phyloP scores from a whole-genome alignment of 768 basidiomycete genomes.

The Lepiota brunneoincarnata region DNA sequence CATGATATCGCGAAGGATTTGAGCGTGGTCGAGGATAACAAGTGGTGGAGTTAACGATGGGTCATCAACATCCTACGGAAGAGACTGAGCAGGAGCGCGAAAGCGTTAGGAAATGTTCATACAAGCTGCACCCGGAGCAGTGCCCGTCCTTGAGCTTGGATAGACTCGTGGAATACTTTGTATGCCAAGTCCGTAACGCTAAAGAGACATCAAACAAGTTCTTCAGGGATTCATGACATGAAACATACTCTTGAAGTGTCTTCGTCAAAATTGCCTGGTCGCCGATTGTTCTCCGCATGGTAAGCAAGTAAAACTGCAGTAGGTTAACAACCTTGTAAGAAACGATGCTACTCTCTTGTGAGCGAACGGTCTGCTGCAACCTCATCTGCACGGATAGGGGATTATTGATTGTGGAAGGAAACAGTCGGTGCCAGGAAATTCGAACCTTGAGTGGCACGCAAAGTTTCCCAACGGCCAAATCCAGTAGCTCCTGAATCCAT shows the following conservation, averaged over 20 bases:
- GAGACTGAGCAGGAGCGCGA: slow-evolving; percentile 10
- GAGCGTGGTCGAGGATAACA: slow-evolving; percentile 76
- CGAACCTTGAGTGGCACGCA: slow-evolving; percentile 85
- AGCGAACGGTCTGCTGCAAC: slow-evolving; percentile 90
- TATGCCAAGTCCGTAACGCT: slow-evolving; percentile 84
- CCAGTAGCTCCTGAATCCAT: slow-evolving; percentile 78
- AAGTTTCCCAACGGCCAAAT: slow-evolving; percentile 77
- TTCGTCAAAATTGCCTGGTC: slow-evolving; percentile 73
- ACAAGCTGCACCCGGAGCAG: slow-evolving; percentile 54
- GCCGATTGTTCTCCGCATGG: slow-evolving; percentile 92
- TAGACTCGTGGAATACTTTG: slow-evolving; percentile 83
- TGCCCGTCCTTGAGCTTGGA: slow-evolving; percentile 79
- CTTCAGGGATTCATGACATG: background rate
- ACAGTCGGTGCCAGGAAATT: background rate
- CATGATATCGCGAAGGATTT: slow-evolving; percentile 87
- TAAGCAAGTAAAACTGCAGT: slow-evolving; percentile 91
- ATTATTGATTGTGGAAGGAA: background rate
- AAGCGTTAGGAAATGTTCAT: slow-evolving; percentile 17
- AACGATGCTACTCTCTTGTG: slow-evolving; percentile 90
- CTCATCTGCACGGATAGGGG: slow-evolving; percentile 51
- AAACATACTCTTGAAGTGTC: slow-evolving; percentile 74
- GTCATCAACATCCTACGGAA: slow-evolving; percentile 62
- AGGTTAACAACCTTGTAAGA: slow-evolving; percentile 93
- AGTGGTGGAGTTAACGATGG: slow-evolving; percentile 71
- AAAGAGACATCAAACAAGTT: background rate